Base-by-base conservation (phyloP, 2,329 filamentous ascomycete genomes). In the Cercospora sojina region DNA sequence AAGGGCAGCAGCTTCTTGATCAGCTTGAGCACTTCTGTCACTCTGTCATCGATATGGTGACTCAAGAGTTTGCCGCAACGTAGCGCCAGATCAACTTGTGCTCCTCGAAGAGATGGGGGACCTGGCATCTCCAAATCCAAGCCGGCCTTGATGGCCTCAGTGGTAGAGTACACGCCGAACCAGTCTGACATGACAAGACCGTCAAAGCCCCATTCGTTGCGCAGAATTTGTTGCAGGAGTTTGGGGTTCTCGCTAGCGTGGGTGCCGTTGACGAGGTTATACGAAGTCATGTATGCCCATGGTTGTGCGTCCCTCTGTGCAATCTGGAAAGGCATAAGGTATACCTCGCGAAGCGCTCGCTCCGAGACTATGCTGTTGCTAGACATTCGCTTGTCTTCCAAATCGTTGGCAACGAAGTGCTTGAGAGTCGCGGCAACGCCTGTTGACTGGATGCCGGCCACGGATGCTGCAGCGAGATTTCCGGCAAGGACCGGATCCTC, bases 101-200 rank as follows among this genome's bases (percentile, higher is more conserved):
- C 23, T 74, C 74, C 66, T 74, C 78, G 64, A 73, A 76, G 31
- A 73, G 35, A 64, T 1, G 90, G 90, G 75, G 97, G 93, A 49
- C 91, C 91, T 0, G 91, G 91, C 92, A 95, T 96, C 20, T 86
- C 85, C 89, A 96, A 92, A 77, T 96, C 92, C 31, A 95, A 81
- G 31, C 91, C 91, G 31, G 91, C 90, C 53, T 87, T 83, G 3
- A 91, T 88, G n/a, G 85, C 85, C 23, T 88, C 81, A 3, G 84
- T 86, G 63, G 89, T 89, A 1, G 87, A 83, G 73, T 93, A 90
- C 69, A 92, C 89, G 3, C 90, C 91, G 71, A 87, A 85, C 90
- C 91, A 95, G 77, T 96, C 91, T n/a, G 84, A 87, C 86, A 91
- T 88, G 32, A 83, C 78, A 8, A 80, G 71, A 9, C 82, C 78